Evolutionary conservation across 495 filamentous ascomycete genomes (phyloP).

Genomic region (Penicillium angulare): DNA sequence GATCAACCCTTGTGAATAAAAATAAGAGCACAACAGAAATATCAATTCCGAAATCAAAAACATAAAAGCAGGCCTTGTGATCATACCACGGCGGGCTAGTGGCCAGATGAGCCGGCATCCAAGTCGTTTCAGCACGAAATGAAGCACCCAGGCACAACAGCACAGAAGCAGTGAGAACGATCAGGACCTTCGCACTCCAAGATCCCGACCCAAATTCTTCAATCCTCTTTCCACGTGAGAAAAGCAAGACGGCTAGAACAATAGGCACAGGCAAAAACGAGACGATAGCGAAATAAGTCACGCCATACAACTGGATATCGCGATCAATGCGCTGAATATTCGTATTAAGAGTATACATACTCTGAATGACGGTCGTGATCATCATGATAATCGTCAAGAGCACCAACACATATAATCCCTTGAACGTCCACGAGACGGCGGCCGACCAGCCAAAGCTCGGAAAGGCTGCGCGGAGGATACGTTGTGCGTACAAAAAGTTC

Average conservation of each 20-base stretch:
- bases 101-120: slow-evolving; percentile 48
- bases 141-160: slow-evolving; percentile 68
- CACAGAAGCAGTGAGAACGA: slow-evolving; percentile 53
- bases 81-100: slow-evolving; percentile 65
- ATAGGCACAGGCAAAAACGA: slow-evolving; percentile 74
- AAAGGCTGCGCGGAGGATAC: slow-evolving; percentile 71
- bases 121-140: slow-evolving; percentile 62
- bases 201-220: slow-evolving; percentile 73
- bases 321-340: slow-evolving; percentile 52
- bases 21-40: slow-evolving; percentile 64
- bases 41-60: slow-evolving; percentile 76
- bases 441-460: slow-evolving; percentile 68
- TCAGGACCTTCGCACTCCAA: slow-evolving; percentile 61
- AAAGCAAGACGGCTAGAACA: slow-evolving; percentile 49
- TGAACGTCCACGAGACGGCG: slow-evolving; percentile 48
- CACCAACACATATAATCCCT: slow-evolving; percentile 59
- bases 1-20: slow-evolving; percentile 64
- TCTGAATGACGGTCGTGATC: slow-evolving; percentile 64
- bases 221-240: slow-evolving; percentile 43
- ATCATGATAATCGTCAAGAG: slow-evolving; percentile 63
- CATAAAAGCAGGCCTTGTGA: slow-evolving; percentile 70
- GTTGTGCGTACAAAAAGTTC: slow-evolving; percentile 77
- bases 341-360: slow-evolving; percentile 60
- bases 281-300: slow-evolving; percentile 66
- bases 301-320: slow-evolving; percentile 64